Evolutionary conservation across 768 basidiomycete genomes (phyloP), one percentile per base, ranked within the genome.

Genomic region (Termitomyces sp.): DNA sequence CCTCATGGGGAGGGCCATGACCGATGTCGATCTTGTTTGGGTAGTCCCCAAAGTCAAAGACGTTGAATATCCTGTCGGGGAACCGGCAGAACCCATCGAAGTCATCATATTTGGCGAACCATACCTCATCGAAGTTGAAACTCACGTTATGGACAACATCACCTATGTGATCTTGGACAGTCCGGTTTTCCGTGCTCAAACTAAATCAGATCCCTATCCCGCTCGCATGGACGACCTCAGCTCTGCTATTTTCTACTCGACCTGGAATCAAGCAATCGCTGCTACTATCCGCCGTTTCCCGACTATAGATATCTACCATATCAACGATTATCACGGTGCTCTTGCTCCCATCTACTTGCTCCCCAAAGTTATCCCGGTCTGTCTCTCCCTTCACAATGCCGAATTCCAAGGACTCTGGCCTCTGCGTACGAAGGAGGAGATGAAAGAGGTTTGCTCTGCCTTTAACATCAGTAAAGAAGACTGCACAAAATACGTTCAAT

Each of bases 361-460:
- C 16, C 94, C 94, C 45, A 94, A 94, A 70, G 85, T 97, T 56
- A 73, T 96, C 44, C 94, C 94, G 0, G 82, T 86, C 65, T 96
- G 94, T 70, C 77, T 97, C 29, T 97, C 94, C 3, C 79, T 97
- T 32, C 94, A 97, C 77, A 97, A 97, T 62, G 94, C 94, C 64
- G 94, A 97, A 70, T 97, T 97, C 81, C 94, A 97, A 68, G 94
- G 94, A 73, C 81, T 95, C 23, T 96, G 94, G 94, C 91, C 94
- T 6, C 80, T 97, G 23, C 88, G 94, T 43, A 97, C 94, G 35
- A 96, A 96, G 76, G 94, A 95, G 66, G 94, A 97, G 70, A 94
- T 95, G 93, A 95, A 93, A 75, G 94, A 97, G 69, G 94, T 97
- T 44, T 97, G 94, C 68, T 95, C 94, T 3, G 94, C 94, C 3